Evolutionary conservation across 1,139 yeast species (phyloP).

Genomic region (Fermentozyma sake): DNA sequence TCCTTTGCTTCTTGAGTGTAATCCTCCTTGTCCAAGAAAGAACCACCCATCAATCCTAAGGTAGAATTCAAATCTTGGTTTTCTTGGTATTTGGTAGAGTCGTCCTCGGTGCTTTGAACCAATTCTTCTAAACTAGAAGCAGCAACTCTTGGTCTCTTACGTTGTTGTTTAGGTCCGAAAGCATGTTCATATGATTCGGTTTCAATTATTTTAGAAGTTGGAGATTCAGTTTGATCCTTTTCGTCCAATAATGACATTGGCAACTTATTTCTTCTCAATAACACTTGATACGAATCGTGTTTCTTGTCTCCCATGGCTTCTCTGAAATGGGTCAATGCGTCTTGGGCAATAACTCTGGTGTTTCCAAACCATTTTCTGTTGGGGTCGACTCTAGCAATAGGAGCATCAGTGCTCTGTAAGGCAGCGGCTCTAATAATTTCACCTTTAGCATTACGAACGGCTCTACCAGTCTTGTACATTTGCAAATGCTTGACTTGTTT

Average conservation of each 20-base stretch:
- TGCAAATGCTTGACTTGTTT: conserved; percentile 84
- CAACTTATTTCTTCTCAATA: conserved; percentile 81
- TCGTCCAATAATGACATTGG: conserved; percentile 96
- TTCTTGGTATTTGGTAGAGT: conserved; percentile 62
- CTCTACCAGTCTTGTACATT: conserved; percentile 91
- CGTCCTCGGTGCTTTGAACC: conserved; percentile 57
- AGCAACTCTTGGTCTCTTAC: conserved; percentile 83
- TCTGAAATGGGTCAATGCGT: conserved; percentile 89
- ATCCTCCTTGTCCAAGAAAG: conserved; percentile 65
- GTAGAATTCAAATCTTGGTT: conserved; percentile 70
- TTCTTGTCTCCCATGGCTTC: conserved; percentile 89
- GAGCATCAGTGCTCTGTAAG: conserved; percentile 82
- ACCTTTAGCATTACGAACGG: conserved; percentile 82
- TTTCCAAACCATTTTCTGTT: conserved; percentile 97
- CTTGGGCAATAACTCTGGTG: conserved; percentile 95
- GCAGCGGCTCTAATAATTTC: conserved; percentile 84
- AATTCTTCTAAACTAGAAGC: conserved; percentile 78
- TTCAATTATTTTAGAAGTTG: conserved; percentile 76
- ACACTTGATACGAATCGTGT: conserved; percentile 82
- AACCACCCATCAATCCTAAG: conserved; percentile 74
- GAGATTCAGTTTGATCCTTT: conserved; percentile 66
- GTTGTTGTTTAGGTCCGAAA: conserved; percentile 93
- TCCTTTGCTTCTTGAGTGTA: conserved; percentile 90
- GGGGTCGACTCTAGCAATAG: conserved; percentile 92
- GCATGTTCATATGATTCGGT: conserved; percentile 80